phyloP scores from a whole-genome alignment of 805 yeast genomes.

The Komagataella ulmi region DNA sequence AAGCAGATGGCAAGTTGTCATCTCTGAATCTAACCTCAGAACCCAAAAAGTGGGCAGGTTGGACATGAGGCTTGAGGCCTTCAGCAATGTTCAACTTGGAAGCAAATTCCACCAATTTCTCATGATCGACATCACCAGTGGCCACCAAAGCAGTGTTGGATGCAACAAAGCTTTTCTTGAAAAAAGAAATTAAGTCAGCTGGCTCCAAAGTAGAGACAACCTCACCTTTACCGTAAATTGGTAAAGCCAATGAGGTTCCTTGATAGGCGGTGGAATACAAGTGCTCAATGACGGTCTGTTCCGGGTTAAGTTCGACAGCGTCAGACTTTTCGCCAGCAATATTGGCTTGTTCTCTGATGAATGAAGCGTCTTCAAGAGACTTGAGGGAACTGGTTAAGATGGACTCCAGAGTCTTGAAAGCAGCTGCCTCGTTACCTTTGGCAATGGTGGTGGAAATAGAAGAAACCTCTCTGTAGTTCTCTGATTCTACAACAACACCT shows the following conservation, averaged over 20 bases:
- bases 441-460: conserved; percentile 56
- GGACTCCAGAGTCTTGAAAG: conserved; percentile 18
- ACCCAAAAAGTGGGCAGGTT: conserved; percentile 61
- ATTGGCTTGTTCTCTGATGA: conserved; percentile 31
- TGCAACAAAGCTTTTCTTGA: conserved; percentile 41
- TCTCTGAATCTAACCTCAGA: conserved; percentile 83
- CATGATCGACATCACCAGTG: conserved; percentile 61
- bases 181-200: conserved; percentile 44
- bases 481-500: conserved; percentile 45
- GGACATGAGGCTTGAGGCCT: conserved; percentile 33
- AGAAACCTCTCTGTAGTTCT: conserved; percentile 50
- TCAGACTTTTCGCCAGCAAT: conserved; percentile 33
- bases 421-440: conserved; percentile 35
- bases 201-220: conserved; percentile 42
- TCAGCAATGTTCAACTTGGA: conserved; percentile 34
- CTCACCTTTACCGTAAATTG: conserved; percentile 64
- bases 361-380: conserved; percentile 25
- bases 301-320: conserved; percentile 41
- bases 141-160: conserved; percentile 56
- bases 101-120: conserved; percentile 52
- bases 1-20: conserved; percentile 73
- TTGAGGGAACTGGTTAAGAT: conserved; percentile 18
- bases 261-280: conserved; percentile 78
- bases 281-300: conserved; percentile 54
- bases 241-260: conserved; percentile 69